Percentiles rank a stretch among this genome's conserved stretches.
These are phyloP conservation scores for Mucor sp. DNA, from an alignment of 371 early-diverging fungal genomes.

Conservation along the genomic window DNA sequence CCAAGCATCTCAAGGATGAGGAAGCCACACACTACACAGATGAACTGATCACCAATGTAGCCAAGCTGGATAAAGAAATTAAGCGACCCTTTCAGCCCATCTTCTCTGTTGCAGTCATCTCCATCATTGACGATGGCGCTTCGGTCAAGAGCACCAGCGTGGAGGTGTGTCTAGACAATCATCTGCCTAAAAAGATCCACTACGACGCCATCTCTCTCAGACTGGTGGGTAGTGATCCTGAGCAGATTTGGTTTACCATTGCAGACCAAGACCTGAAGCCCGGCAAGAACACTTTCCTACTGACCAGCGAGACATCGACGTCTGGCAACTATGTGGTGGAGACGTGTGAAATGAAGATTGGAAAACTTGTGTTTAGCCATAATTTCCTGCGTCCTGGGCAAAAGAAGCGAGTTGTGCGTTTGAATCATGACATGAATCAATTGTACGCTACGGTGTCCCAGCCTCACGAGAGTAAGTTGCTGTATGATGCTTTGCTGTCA, in stretches of 20 bases:
- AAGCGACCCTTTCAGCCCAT: conserved; percentile 59
- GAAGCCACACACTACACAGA: conserved; percentile 53
- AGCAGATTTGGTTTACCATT: conserved; percentile 51
- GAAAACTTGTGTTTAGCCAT: conserved; percentile 59
- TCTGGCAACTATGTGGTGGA: conserved; percentile 69
- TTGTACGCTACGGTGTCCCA: conserved; percentile 35
- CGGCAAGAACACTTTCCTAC: conserved; percentile 64
- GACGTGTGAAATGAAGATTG: conserved; percentile 59
- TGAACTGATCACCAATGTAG: conserved; percentile 53
- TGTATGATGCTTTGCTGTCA: not conserved
- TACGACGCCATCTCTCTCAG: conserved; percentile 55
- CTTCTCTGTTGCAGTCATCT: conserved; percentile 57
- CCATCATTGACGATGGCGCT: conserved; percentile 59
- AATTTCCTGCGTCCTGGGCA: conserved; percentile 65
- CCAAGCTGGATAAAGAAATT: conserved; percentile 55
- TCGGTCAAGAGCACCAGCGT: conserved; percentile 65
- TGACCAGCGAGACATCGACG: conserved; percentile 67
- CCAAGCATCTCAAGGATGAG: conserved; percentile 46
- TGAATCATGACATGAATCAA: conserved; percentile 52
- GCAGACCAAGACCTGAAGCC: conserved; percentile 53
- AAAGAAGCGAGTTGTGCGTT: conserved; percentile 58
- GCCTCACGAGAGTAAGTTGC: conserved; percentile 41
- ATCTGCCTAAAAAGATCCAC: conserved; percentile 59
- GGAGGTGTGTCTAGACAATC: conserved; percentile 60
- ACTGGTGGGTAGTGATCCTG: conserved; percentile 63